These are phyloP conservation scores for Blastocystis sp. DNA, from an alignment of 352 stramenopile genomes.

Conservation along the genomic window DNA sequence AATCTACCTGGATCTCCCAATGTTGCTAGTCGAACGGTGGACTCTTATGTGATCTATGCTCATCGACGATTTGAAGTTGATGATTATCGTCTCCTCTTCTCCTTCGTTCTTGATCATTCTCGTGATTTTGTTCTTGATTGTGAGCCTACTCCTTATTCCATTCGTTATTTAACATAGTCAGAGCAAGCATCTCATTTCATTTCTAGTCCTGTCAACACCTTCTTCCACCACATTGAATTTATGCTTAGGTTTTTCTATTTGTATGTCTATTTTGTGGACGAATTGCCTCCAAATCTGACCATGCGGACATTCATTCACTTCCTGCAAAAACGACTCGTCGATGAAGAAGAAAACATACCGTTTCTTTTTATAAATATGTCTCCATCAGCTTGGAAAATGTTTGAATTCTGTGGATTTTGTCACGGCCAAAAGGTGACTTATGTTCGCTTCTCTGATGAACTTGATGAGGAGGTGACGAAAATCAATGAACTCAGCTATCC, in stretches of 20 bases:
- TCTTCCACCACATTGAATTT: background rate
- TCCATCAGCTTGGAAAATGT: background rate
- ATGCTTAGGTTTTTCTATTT: conserved; percentile 1
- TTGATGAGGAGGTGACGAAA: conserved; percentile 14
- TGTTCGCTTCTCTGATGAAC: background rate
- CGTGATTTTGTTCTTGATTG: background rate
- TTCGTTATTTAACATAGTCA: conserved; percentile 48
- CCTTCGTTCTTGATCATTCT: background rate
- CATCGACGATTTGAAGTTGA: background rate
- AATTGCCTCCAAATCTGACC: background rate
- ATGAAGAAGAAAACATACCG: background rate
- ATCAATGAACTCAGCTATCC: conserved; percentile 4
- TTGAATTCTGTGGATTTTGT: conserved; percentile 34
- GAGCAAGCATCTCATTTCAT: background rate
- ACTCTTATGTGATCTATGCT: background rate
- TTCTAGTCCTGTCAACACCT: conserved; percentile 25
- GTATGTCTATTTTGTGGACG: conserved; percentile 62
- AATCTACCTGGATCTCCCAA: background rate
- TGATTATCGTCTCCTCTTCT: background rate
- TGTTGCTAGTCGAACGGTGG: background rate
- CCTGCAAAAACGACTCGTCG: background rate
- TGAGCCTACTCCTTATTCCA: background rate
- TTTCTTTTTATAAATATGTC: background rate
- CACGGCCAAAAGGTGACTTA: background rate
- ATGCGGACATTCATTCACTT: conserved; percentile 41